Conservation (phyloP, 768 basidiomycete genomes). For the Hericium rajendrae region DNA sequence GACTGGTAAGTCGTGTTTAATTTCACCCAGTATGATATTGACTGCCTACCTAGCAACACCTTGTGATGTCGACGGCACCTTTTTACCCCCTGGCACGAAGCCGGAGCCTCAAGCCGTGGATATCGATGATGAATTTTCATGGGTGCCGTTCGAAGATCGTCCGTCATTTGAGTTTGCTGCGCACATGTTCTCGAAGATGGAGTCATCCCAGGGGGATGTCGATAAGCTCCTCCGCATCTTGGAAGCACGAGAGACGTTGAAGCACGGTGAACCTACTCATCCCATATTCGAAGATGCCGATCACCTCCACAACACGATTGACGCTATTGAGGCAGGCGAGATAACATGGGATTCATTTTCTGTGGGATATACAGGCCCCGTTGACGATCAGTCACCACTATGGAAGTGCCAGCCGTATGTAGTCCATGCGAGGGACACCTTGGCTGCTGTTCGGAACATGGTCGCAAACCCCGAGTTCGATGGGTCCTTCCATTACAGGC, state of each 20-base stretch:
- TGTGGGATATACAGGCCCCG: background rate
- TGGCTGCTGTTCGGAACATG: background rate
- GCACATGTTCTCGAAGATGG: background rate
- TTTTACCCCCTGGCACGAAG: background rate
- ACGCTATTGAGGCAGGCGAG: background rate
- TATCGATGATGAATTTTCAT: background rate
- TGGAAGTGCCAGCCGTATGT: background rate
- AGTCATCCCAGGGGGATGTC: background rate
- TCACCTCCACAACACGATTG: background rate
- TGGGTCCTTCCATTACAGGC: background rate
- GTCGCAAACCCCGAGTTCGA: background rate
- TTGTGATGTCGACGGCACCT: background rate
- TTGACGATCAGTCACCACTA: background rate
- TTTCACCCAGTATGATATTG: no score
- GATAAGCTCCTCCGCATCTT: background rate
- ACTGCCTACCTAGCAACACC: background rate
- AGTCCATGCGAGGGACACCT: background rate
- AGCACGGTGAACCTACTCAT: background rate
- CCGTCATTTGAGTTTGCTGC: background rate
- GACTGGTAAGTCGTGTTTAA: no score
- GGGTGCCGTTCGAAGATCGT: background rate
- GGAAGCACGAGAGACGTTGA: background rate
- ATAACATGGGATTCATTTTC: background rate
- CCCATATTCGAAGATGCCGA: background rate
- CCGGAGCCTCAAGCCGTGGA: background rate